Base-by-base conservation (phyloP, 495 filamentous ascomycete genomes). In the Penicillium psychrofluorescens region DNA sequence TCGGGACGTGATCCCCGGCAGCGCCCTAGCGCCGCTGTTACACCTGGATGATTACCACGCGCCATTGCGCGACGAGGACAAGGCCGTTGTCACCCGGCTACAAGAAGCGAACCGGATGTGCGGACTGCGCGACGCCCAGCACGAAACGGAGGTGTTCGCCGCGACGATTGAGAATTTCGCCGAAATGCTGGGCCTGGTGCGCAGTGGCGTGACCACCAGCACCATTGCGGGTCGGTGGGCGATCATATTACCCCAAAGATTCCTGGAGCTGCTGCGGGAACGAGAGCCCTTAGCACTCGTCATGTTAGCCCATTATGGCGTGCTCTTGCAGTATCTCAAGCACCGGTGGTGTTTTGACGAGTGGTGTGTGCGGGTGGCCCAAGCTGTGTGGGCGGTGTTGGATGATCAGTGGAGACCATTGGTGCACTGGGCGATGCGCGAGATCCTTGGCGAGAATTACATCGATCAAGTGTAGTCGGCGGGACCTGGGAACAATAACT, bases 261-360 rank as follows among this genome's bases (percentile, higher is more conserved):
- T 78, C 50, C 54, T 80, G 40, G 64, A 69, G 7, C 61, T 76
- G 29, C 65, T 80, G 0, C 68, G 69, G 4, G 58, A 75, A 44
- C 67, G 60, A 10, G 67, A 74, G 11, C 79, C 81, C 0, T 63
- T 81, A 31, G 75, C 83, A 1, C 51, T 78, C 16, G 61, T 73
- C 6, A 60, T 78, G 44, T 48, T 78, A 15, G 67, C 67, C 1
- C 64, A 75, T 41, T 76, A 68, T 56, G 72, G 62, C 37, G 62
- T 72, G 16, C 45, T 74, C 8, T 51, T 78, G 27, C 59, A 68
- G 38, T 55, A 55, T 41, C 40, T 71, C 16, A 49, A 68, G 31
- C 48, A 67, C 45, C 60, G 62, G 11, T 76, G 74, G 71, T 77
- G 65, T 51, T 61, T 73, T 48, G 62, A 58, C 4, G 72, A 74